Base-by-base conservation (phyloP, 176 grass and related monocot genomes). In the Elaeis guineensis region DNA sequence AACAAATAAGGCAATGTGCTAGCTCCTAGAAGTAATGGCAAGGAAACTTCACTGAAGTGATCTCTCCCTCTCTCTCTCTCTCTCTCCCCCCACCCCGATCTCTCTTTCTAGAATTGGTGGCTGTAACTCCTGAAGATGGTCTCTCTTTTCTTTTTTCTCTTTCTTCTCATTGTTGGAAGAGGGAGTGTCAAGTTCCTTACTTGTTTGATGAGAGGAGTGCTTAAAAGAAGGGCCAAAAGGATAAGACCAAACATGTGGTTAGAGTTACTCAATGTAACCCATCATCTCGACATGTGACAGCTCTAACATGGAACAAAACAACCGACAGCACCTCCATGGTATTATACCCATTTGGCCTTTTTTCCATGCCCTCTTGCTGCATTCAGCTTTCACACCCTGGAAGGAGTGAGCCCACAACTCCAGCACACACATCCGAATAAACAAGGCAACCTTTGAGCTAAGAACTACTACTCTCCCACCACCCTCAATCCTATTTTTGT, bases 261-360 rank as follows among this genome's bases (percentile, higher is more conserved):
- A 76, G 67, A 67, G 66, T 51, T 16, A 79, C 62, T 86, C 59
- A 73, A 84, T 84, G 75, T 72, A 77, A 65, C 80, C 75, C 72
- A 76, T 79, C 75, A 80, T 57, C 76, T 79, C 66, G 70, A 86
- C 90, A 83, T 81, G 90, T 89, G 90, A 89, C 73, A 80, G 70
- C 79, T 80, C 82, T 76, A 83, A 89, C 80, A 63, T 75, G 77
- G 82, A 87, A 86, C 65, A 79, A 76, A 89, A 83, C 67, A 95
- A 86, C 82, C 79, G 79, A 95, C 86, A 95, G 71, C 30, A 69
- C 79, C 65, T 90, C 77, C 86, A 80, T 75, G 82, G 79, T 69
- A 70, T 74, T 73, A 79, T 64, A 62, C 77, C 65, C 25, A 50
- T 79, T 68, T 95, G 86, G 86, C 82, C 67, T 79, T 75, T 73